Conservation (phyloP, 1,139 yeast genomes). For the Yamadazyma buinensis region DNA sequence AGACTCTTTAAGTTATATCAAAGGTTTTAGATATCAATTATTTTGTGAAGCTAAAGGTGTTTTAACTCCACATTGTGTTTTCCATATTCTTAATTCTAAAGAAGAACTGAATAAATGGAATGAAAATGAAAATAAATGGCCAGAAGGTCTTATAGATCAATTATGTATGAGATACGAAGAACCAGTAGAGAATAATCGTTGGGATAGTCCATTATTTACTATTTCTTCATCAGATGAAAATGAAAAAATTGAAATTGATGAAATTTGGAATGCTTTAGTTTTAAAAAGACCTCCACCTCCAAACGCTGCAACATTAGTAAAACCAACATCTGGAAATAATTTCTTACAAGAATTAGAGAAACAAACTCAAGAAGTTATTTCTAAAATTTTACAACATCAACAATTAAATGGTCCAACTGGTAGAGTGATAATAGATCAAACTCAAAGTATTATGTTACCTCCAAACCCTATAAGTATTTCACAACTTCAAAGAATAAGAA, state of each 20-base stretch:
- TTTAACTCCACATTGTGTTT: conserved; percentile 77
- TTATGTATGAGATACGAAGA: conserved; percentile 87
- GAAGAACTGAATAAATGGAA: conserved; percentile 67
- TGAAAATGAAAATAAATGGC: conserved; percentile 46
- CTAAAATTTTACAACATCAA: conserved; percentile 57
- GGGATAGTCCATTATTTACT: conserved; percentile 93
- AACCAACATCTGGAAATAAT: conserved; percentile 69
- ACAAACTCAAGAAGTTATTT: conserved; percentile 62
- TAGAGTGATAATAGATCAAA: conserved; percentile 36
- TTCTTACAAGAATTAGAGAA: conserved; percentile 78
- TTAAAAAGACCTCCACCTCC: conserved; percentile 64
- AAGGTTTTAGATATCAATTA: conserved; percentile 91
- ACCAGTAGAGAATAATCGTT: conserved; percentile 78
- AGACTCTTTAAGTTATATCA: conserved; percentile 85
- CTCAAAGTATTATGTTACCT: conserved; percentile 58
- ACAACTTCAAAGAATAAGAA: conserved; percentile 75
- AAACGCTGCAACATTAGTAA: conserved; percentile 70
- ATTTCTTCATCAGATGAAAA: conserved; percentile 56
- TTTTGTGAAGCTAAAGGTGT: conserved; percentile 89
- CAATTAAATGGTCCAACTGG: conserved; percentile 56
- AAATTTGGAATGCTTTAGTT: conserved; percentile 69
- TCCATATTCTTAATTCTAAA: conserved; percentile 70
- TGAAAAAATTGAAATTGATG: conserved; percentile 55
- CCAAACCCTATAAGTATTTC: conserved; percentile 62
- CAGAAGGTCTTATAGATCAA: conserved; percentile 59